Percentiles rank a stretch among this genome's conserved stretches.
These are phyloP conservation scores for Acanthamoeba culbertsoni DNA, from an alignment of 208 protist genomes.

Conservation along the genomic window DNA sequence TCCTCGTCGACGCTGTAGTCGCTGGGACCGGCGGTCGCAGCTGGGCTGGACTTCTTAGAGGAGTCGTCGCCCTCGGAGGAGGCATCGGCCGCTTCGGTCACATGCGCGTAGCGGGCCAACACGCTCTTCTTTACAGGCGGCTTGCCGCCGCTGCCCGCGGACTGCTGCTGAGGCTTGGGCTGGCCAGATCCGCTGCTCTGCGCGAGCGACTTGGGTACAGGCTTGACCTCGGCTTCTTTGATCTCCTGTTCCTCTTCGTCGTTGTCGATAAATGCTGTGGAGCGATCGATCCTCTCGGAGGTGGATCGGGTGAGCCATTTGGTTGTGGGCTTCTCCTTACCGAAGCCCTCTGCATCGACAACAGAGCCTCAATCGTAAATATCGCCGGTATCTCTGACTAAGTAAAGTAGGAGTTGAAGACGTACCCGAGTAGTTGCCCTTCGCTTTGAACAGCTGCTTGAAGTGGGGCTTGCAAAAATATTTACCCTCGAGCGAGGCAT, in stretches of 20 bases:
- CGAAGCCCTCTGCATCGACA: background rate
- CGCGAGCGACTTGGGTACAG: background rate
- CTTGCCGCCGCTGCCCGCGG: background rate
- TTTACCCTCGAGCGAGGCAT: constrained; percentile 42
- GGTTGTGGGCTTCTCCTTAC: constrained; percentile 39
- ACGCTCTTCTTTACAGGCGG: background rate
- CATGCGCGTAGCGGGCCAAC: background rate
- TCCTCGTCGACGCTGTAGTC: constrained; percentile 58
- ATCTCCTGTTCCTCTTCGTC: background rate
- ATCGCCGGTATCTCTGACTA: too few relatives aligned
- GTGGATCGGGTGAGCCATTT: background rate
- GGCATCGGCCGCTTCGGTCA: background rate
- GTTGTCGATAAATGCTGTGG: background rate
- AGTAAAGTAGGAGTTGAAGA: background rate
- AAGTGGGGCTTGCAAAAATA: constrained; percentile 55
- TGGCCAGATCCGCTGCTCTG: background rate
- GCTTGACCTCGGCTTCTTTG: background rate
- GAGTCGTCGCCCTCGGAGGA: background rate
- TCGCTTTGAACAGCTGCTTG: constrained; percentile 46
- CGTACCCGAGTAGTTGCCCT: constrained; percentile 37
- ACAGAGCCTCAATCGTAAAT: background rate
- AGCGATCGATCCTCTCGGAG: background rate
- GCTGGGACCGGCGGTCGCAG: background rate
- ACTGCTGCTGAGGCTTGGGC: background rate
- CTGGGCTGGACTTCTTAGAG: background rate